phyloP scores from a whole-genome alignment of 352 stramenopile species.

The Globisporangium lucens region DNA sequence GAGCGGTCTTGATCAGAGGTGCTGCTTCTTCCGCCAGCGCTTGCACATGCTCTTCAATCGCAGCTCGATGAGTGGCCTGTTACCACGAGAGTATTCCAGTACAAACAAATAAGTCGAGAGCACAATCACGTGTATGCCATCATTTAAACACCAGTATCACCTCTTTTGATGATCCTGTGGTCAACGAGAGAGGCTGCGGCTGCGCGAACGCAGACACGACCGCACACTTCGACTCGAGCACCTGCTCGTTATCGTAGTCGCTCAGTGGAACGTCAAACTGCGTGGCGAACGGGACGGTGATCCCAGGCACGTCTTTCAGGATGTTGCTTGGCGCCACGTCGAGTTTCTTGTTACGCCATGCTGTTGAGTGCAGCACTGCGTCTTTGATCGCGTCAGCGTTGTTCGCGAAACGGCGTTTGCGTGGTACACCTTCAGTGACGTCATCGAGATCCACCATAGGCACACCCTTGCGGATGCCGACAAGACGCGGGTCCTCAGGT shows the following conservation, averaged over 20 bases:
- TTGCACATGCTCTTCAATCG: slow-evolving; percentile 31
- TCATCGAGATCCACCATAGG: slow-evolving; percentile 26
- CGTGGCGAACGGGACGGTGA: slow-evolving; percentile 32
- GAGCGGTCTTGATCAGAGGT: slow-evolving; percentile 33
- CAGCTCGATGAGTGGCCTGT: slow-evolving; percentile 16
- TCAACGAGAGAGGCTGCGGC: slow-evolving; percentile 22
- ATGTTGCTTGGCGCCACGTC: slow-evolving; percentile 36
- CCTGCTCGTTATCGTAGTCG: slow-evolving; percentile 27
- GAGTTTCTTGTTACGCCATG: slow-evolving; percentile 53
- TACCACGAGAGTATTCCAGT: not conserved
- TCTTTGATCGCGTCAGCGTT: slow-evolving; percentile 42
- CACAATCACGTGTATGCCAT: not conserved
- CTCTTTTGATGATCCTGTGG: slow-evolving; percentile 21
- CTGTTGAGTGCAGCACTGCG: slow-evolving; percentile 52
- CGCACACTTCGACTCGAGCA: slow-evolving; percentile 29
- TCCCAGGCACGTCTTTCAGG: slow-evolving; percentile 22
- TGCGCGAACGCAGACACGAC: slow-evolving; percentile 22
- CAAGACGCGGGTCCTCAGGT: slow-evolving; percentile 25
- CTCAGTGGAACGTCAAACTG: slow-evolving; percentile 38
- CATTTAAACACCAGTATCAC: not conserved
- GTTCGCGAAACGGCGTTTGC: slow-evolving; percentile 24
- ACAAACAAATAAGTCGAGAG: not conserved
- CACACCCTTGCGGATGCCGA: slow-evolving; percentile 19
- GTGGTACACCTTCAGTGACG: slow-evolving; percentile 9
- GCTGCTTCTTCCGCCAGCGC: slow-evolving; percentile 39